Conservation (phyloP, 2,329 filamentous ascomycete genomes). For the Pseudomassariella vexata region DNA sequence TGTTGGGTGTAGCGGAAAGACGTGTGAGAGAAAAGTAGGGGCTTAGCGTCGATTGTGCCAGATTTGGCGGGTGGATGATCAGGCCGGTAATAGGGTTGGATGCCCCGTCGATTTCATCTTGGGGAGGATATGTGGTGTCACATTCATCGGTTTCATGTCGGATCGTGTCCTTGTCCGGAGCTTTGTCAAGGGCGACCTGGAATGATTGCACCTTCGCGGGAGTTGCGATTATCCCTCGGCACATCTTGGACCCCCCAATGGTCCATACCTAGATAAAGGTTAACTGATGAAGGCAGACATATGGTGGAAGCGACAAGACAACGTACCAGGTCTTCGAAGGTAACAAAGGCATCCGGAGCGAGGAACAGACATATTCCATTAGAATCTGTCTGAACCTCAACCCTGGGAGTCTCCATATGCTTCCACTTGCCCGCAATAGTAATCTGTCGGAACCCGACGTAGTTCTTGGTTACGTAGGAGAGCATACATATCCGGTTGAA, state of each 20-base stretch:
- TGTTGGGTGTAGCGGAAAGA: conserved; percentile 44
- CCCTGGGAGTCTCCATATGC: conserved; percentile 25
- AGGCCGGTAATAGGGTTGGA: conserved; percentile 44
- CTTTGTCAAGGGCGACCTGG: conserved; percentile 36
- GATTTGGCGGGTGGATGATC: conserved; percentile 36
- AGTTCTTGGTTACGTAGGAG: conserved; percentile 43
- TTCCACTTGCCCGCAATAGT: conserved; percentile 31
- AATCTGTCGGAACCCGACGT: conserved; percentile 50
- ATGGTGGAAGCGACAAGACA: neutral
- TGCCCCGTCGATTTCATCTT: conserved; percentile 20
- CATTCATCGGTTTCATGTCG: conserved; percentile 38
- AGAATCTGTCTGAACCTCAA: conserved; percentile 37
- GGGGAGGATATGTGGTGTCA: conserved; percentile 35
- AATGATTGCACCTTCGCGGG: conserved; percentile 45
- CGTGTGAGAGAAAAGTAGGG: conserved; percentile 49
- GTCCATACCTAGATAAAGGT: conserved; percentile 33
- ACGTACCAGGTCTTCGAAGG: conserved; percentile 47
- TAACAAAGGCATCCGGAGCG: conserved; percentile 46
- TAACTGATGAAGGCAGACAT: conserved; percentile 4
- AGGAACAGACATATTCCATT: conserved; percentile 45
- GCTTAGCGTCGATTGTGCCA: conserved; percentile 19
- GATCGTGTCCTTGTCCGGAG: conserved; percentile 11
- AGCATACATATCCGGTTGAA: conserved; percentile 35
- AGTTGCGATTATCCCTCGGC: conserved; percentile 49
- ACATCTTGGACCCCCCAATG: conserved; percentile 29